phyloP scores from a whole-genome alignment of 768 basidiomycete species.

The Antrodiella citrinella region DNA sequence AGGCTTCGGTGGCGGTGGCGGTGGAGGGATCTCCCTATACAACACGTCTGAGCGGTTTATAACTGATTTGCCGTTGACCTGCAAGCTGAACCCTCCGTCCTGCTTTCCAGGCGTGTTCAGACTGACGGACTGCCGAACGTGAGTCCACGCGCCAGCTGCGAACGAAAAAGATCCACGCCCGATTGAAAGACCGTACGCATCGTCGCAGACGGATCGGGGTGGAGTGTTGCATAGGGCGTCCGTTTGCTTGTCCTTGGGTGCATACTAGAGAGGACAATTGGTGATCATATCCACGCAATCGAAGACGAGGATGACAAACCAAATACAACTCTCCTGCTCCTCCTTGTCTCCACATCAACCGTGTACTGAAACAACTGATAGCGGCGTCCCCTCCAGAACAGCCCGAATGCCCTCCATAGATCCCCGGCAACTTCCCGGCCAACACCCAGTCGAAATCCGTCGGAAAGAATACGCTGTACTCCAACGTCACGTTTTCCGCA shows the following conservation, averaged over 20 bases:
- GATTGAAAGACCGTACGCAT: slow-evolving; percentile 64
- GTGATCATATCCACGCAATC: not conserved
- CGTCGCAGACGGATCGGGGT: slow-evolving; percentile 53
- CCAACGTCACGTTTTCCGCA: slow-evolving; percentile 48
- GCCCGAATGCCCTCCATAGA: slow-evolving; percentile 58
- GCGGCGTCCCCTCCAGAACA: slow-evolving; percentile 77
- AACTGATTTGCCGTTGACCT: slow-evolving; percentile 50
- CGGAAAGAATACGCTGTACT: slow-evolving; percentile 75
- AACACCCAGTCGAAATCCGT: slow-evolving; percentile 66
- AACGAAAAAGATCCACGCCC: slow-evolving; percentile 67
- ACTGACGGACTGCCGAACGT: slow-evolving; percentile 54
- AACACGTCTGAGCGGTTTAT: slow-evolving; percentile 51
- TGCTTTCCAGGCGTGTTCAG: slow-evolving; percentile 69
- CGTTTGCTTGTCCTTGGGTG: slow-evolving; percentile 64
- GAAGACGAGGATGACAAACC: slow-evolving; percentile 29
- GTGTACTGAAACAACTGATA: slow-evolving; percentile 69
- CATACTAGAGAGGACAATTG: slow-evolving; percentile 44
- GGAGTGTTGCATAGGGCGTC: slow-evolving; percentile 46
- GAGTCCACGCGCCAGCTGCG: slow-evolving; percentile 60
- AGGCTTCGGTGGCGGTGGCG: not conserved
- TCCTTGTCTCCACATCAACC: slow-evolving; percentile 71
- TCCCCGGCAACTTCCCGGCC: slow-evolving; percentile 79
- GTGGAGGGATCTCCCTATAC: slow-evolving; percentile 39
- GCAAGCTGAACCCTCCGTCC: slow-evolving; percentile 57
- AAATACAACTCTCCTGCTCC: slow-evolving; percentile 75